Conservation (phyloP, 1,139 yeast genomes). For the Kluyveromyces sp. region DNA sequence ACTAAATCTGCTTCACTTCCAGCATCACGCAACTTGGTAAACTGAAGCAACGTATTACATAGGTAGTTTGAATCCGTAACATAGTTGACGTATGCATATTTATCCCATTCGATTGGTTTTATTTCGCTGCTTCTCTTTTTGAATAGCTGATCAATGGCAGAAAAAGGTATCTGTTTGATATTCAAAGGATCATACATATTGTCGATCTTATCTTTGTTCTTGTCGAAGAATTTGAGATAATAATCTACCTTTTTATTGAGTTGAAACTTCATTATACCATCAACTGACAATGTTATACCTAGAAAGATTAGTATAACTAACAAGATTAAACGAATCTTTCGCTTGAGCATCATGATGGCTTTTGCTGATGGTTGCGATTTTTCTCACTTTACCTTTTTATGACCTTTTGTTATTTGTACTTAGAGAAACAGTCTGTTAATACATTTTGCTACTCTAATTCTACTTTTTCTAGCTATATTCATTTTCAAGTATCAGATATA, state of each 20-base stretch:
- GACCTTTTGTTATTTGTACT: neutral
- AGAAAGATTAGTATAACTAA: constrained; percentile 8
- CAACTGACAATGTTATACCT: constrained; percentile 9
- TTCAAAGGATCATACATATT: constrained; percentile 25
- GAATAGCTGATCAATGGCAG: constrained; percentile 23
- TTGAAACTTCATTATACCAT: constrained; percentile 24
- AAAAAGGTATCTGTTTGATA: constrained; percentile 28
- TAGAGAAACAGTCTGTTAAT: neutral
- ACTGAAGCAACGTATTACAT: constrained; percentile 38
- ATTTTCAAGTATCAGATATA: too few relatives aligned
- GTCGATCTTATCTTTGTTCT: constrained; percentile 21
- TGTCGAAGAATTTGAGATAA: constrained; percentile 22
- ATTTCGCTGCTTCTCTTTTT: constrained; percentile 8
- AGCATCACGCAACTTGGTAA: constrained; percentile 30
- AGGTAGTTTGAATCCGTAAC: constrained; percentile 38
- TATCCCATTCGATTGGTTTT: constrained; percentile 30
- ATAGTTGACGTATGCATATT: constrained; percentile 41
- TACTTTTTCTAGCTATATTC: too few relatives aligned
- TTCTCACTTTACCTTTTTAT: neutral
- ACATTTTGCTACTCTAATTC: too few relatives aligned
- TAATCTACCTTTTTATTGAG: constrained; percentile 24
- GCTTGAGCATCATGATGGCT: constrained; percentile 13
- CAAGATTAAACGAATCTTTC: constrained; percentile 16
- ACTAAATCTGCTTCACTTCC: constrained; percentile 36
- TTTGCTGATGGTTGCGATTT: neutral